These are phyloP conservation scores for Fraxinus angustifolia DNA, from an alignment of 305 asterid genomes.

Conservation along the genomic window DNA sequence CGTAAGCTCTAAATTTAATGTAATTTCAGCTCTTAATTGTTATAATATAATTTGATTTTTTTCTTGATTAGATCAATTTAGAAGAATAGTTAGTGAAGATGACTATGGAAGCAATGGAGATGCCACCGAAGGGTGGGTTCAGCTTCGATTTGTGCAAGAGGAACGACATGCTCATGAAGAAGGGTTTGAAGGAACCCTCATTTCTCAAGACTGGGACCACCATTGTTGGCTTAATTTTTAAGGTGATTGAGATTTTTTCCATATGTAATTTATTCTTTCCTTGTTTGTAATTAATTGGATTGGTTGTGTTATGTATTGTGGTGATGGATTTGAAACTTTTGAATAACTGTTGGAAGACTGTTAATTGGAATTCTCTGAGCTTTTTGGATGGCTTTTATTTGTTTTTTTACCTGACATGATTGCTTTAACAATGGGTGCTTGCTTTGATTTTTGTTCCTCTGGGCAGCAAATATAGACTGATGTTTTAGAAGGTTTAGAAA, in stretches of 20 bases:
- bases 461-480: background rate
- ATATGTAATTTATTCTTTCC: background rate
- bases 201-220: slow-evolving; percentile 28
- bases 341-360: background rate
- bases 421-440: background rate
- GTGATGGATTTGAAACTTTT: background rate
- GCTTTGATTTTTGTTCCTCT: background rate
- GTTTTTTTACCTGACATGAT: background rate
- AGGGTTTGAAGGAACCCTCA: slow-evolving; percentile 11
- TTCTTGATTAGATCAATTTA: background rate
- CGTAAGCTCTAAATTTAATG: background rate
- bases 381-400: background rate
- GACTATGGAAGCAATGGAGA: slow-evolving; percentile 8
- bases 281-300: background rate
- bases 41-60: background rate
- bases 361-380: background rate
- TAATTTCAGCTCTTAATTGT: background rate
- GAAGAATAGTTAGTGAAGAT: background rate
- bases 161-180: slow-evolving; percentile 21
- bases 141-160: slow-evolving; percentile 29
- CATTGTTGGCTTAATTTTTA: slow-evolving; percentile 22
- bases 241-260: slow-evolving; percentile 10
- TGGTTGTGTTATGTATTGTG: background rate
- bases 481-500: background rate
- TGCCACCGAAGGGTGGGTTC: slow-evolving; percentile 22